phyloP scores from a whole-genome alignment of 495 filamentous ascomycete species.

The Sordaria brevicollis region DNA sequence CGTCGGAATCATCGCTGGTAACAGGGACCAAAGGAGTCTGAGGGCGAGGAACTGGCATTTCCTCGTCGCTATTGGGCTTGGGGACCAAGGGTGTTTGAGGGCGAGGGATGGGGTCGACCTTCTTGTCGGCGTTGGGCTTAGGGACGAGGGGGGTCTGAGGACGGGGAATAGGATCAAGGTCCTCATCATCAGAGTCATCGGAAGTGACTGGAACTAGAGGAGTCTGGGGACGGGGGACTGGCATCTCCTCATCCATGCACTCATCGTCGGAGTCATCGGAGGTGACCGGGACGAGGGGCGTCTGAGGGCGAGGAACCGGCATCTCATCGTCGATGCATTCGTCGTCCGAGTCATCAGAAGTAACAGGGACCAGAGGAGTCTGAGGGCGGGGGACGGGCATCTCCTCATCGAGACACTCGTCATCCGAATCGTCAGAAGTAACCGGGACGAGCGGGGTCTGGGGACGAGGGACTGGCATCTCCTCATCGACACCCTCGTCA shows the following conservation, averaged over 20 bases:
- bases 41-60: neutral
- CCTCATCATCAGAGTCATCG: neutral
- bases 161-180: neutral
- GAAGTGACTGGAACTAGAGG: neutral
- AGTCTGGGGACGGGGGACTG: neutral
- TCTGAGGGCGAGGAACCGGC: neutral
- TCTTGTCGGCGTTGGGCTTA: neutral
- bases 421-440: neutral
- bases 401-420: neutral
- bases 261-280: neutral
- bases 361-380: too few relatives aligned
- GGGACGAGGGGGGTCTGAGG: neutral
- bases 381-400: too few relatives aligned
- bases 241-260: too few relatives aligned
- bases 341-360: too few relatives aligned
- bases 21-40: neutral
- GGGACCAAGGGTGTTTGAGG: neutral
- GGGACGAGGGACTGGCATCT: neutral
- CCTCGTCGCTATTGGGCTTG: too few relatives aligned
- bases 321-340: neutral
- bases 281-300: neutral
- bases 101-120: neutral
- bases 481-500: too few relatives aligned
- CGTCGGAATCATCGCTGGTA: neutral
- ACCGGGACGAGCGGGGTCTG: neutral